phyloP scores from a whole-genome alignment of 2,329 filamentous ascomycete species.

The Tympanopsis confertula region DNA sequence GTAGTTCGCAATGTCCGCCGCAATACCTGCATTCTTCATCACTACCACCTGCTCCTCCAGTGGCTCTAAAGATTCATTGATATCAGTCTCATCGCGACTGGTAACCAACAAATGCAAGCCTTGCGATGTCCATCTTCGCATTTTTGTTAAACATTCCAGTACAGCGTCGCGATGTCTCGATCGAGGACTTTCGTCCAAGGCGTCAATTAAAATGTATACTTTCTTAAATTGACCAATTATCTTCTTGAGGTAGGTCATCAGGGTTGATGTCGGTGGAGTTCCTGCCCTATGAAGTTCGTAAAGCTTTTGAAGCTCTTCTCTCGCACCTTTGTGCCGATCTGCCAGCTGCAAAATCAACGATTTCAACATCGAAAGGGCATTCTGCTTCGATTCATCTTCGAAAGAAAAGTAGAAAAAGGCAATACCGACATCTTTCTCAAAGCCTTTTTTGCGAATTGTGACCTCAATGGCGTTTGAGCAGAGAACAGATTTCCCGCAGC shows the following conservation, averaged over 20 bases:
- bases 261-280: conserved; percentile 7
- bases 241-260: conserved; percentile 10
- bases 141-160: conserved; percentile 12
- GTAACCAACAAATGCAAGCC: conserved; percentile 17
- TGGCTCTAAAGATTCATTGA: conserved; percentile 9
- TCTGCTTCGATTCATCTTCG: conserved; percentile 19
- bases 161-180: conserved; percentile 10
- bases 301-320: conserved; percentile 8
- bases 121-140: conserved; percentile 10
- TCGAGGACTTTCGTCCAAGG: conserved; percentile 21
- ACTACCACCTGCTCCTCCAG: conserved; percentile 8
- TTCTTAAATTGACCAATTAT: conserved; percentile 13
- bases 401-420: conserved; percentile 28
- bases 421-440: conserved; percentile 12
- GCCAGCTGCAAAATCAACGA: conserved; percentile 20
- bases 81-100: conserved; percentile 19
- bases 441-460: conserved; percentile 7
- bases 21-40: conserved; percentile 7
- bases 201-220: conserved; percentile 22
- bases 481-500: conserved; percentile 26
- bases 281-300: conserved; percentile 6
- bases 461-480: conserved; percentile 21
- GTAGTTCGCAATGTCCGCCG: conserved; percentile 15
- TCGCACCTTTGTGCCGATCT: conserved; percentile 9
- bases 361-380: conserved; percentile 16